Evolutionary conservation across 805 yeast species (phyloP).

Genomic region (Schwanniomyces vanrijiae): DNA sequence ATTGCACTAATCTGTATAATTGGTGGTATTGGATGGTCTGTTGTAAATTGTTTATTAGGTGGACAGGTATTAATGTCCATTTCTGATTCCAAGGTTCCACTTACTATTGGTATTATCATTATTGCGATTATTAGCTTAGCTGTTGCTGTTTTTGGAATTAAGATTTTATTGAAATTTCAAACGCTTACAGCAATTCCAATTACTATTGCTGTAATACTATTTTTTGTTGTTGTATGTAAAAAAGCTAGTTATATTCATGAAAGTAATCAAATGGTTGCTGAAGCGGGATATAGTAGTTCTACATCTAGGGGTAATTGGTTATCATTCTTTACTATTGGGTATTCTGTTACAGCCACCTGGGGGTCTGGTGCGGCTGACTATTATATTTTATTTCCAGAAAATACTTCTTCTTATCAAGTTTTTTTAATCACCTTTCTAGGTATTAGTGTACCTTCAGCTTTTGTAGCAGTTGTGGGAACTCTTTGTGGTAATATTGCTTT

Average conservation of each 20-base stretch:
- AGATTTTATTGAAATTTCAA: constrained; percentile 28
- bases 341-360: constrained; percentile 37
- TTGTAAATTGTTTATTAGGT: constrained; percentile 38
- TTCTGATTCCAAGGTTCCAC: constrained; percentile 16
- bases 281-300: constrained; percentile 8
- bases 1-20: constrained; percentile 30
- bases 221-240: constrained; percentile 31
- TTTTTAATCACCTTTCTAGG: constrained; percentile 29
- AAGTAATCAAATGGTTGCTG: constrained; percentile 19
- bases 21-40: constrained; percentile 39
- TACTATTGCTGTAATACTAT: constrained; percentile 26
- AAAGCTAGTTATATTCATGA: constrained; percentile 16
- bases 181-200: constrained; percentile 28
- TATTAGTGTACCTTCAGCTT: constrained; percentile 30
- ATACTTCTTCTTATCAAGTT: constrained; percentile 23
- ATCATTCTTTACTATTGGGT: constrained; percentile 35
- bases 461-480: constrained; percentile 31
- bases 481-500: constrained; percentile 33
- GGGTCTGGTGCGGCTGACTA: constrained; percentile 36
- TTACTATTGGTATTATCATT: constrained; percentile 32
- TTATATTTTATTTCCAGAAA: constrained; percentile 31
- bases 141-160: constrained; percentile 34
- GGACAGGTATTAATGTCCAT: constrained; percentile 33
- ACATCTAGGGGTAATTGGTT: constrained; percentile 33
- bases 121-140: constrained; percentile 25